Evolutionary conservation across 2,329 filamentous ascomycete species (phyloP), one percentile per base, ranked within the genome.

Genomic region (Claviceps sorghi): DNA sequence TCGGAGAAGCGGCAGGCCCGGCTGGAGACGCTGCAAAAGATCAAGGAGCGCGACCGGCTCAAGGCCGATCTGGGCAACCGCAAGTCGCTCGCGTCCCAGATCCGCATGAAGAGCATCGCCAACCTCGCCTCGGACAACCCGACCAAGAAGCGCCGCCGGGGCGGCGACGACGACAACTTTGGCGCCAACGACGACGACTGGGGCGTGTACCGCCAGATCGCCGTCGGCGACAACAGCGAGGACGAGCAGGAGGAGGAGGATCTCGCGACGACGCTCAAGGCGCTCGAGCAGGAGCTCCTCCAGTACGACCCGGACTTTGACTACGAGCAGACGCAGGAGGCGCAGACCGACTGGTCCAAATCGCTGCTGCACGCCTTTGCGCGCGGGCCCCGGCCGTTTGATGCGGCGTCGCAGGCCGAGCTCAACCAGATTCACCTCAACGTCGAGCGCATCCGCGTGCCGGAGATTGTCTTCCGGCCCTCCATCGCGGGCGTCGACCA

Each of bases 131-230:
- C 91, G 0, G 93, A 98, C 66, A 83, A 80, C 6, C 89, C 91
- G 1, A 73, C 77, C 57, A 89, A 90, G 66, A 94, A 95, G 68
- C 80, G 91, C 53, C 77, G 88, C 15, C 82, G 90, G 19, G 89
- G 88, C 8, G 87, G 84, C 4, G 91, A 97, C 64, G 93, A 98
- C 61, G 93, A 98, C 64, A 89, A 88, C 55, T 98, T 98, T 64
- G 93, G 93, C 53, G 90, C 90, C 49, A 91, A 98, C 66, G 93
- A 98, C 63, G 90, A 94, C 53, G 93, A 98, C 67, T 98, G 93
- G 93, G 88, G 88, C 53, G 88, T 98, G 15, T 98, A 98, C 68
- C 84, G 93, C 51, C 88, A 88, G 42, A 94, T 97, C 53, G 87
- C 88, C 2, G 88, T 86, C 1, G 89, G 88, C 49, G 84, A 86